Percentiles rank a stretch among this genome's conserved stretches.
Conservation (phyloP, 2,329 filamentous ascomycete genomes). For the Colletotrichum kahawae region DNA sequence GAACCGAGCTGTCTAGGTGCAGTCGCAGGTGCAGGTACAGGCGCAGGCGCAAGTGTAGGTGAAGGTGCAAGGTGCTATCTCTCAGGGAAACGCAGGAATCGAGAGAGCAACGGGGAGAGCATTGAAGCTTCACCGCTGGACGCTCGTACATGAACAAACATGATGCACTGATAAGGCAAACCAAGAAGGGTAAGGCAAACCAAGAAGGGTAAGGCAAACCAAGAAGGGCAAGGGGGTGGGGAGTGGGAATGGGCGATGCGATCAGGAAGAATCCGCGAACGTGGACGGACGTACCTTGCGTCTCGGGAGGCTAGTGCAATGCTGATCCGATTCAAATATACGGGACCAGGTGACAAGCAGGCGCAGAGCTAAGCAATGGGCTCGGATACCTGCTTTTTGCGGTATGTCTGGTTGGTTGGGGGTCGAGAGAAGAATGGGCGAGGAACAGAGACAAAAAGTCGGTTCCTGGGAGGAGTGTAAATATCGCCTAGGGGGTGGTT, state of each 20-base stretch:
- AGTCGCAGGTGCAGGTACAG: not conserved
- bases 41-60: not conserved
- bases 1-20: not conserved
- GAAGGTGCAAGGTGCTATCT: not conserved
- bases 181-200: not conserved
- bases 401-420: not conserved
- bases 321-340: slow-evolving; percentile 22
- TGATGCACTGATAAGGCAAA: slow-evolving; percentile 19
- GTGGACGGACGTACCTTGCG: slow-evolving; percentile 22
- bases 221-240: slow-evolving; percentile 1
- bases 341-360: slow-evolving; percentile 18
- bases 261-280: slow-evolving; percentile 1
- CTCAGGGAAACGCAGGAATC: slow-evolving; percentile 2
- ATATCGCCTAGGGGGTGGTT: slow-evolving; percentile 12
- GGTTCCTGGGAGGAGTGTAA: slow-evolving; percentile 17
- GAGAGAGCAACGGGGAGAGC: slow-evolving; percentile 12
- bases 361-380: slow-evolving; percentile 15
- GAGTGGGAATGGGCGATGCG: not conserved
- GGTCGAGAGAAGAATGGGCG: not conserved
- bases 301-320: slow-evolving; percentile 17
- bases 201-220: slow-evolving; percentile 17
- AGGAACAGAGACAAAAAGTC: slow-evolving; percentile 5
- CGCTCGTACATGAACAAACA: slow-evolving; percentile 14
- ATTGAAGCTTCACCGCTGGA: slow-evolving; percentile 22
- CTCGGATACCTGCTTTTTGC: slow-evolving; percentile 16